Evolutionary conservation across 345 rosid genomes (phyloP).

Genomic region (Kernera saxatilis): DNA sequence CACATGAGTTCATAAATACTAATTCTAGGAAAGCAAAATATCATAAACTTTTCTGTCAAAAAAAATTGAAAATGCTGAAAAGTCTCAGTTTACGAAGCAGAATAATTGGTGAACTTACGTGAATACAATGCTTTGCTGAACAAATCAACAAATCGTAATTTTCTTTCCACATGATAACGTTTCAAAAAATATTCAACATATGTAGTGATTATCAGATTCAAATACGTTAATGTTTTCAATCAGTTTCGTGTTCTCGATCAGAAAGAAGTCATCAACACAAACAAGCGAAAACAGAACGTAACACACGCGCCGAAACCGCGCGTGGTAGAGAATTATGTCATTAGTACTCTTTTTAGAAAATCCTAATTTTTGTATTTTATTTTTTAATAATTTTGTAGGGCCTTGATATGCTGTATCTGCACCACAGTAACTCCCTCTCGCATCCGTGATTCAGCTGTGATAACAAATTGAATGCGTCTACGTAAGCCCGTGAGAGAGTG

Average conservation of each 20-base stretch:
- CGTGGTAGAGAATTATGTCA: neutral
- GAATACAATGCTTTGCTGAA: neutral
- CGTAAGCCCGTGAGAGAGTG: slow-evolving; percentile 22
- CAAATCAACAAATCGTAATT: neutral
- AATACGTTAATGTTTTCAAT: slow-evolving; percentile 11
- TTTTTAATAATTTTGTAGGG: neutral
- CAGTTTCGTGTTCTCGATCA: neutral
- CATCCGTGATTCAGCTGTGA: slow-evolving; percentile 34
- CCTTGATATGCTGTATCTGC: neutral
- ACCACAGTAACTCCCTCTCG: slow-evolving; percentile 11
- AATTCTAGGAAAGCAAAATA: neutral
- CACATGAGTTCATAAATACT: neutral
- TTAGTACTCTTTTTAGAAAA: too few species aligned
- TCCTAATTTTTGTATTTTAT: neutral
- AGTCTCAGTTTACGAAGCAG: neutral
- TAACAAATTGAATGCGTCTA: slow-evolving; percentile 13
- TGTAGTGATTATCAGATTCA: neutral
- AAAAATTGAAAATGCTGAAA: neutral
- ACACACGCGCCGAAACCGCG: neutral
- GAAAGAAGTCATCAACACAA: neutral
- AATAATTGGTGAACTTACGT: neutral
- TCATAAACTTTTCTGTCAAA: too few species aligned
- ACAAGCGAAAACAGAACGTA: neutral
- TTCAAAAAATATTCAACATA: neutral
- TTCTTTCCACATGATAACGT: neutral